Conservation (phyloP, 768 basidiomycete species). For the Termitomyces heimii region DNA sequence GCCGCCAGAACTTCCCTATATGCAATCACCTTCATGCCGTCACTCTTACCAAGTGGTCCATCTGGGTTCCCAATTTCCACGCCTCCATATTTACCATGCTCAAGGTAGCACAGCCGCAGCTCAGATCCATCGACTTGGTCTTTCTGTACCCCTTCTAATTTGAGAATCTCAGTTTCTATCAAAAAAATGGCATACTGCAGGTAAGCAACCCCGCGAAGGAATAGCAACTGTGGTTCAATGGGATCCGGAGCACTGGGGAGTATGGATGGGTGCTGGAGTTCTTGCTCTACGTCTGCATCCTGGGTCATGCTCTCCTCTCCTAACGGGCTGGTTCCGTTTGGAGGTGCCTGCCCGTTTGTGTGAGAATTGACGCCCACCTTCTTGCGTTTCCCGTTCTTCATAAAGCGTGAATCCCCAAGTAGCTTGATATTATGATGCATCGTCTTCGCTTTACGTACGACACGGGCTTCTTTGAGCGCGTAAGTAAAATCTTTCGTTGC, state of each 20-base stretch:
- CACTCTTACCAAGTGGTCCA: constrained; percentile 60
- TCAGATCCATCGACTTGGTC: constrained; percentile 63
- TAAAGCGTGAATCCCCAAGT: constrained; percentile 25
- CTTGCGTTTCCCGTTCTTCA: constrained; percentile 45
- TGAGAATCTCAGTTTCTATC: constrained; percentile 67
- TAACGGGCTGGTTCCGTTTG: constrained; percentile 54
- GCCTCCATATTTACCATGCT: constrained; percentile 75
- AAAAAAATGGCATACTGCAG: constrained; percentile 72
- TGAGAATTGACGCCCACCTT: constrained; percentile 39
- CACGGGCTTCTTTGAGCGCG: constrained; percentile 73
- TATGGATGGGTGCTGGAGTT: constrained; percentile 64
- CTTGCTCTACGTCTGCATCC: constrained; percentile 44
- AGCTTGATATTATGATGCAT: constrained; percentile 41
- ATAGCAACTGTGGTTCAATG: constrained; percentile 78
- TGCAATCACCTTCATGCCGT: constrained; percentile 54
- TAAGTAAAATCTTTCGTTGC: constrained; percentile 80
- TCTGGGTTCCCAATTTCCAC: constrained; percentile 80
- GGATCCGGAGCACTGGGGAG: constrained; percentile 80
- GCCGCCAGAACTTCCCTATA: constrained; percentile 59
- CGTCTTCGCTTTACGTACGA: constrained; percentile 57
- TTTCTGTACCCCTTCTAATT: constrained; percentile 65
- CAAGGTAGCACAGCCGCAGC: constrained; percentile 69
- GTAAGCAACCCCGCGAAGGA: constrained; percentile 79
- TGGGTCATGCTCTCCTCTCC: constrained; percentile 35
- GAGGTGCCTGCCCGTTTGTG: constrained; percentile 61